These are phyloP conservation scores for Blastocystis sp. DNA, from an alignment of 352 stramenopile species.

Conservation along the genomic window DNA sequence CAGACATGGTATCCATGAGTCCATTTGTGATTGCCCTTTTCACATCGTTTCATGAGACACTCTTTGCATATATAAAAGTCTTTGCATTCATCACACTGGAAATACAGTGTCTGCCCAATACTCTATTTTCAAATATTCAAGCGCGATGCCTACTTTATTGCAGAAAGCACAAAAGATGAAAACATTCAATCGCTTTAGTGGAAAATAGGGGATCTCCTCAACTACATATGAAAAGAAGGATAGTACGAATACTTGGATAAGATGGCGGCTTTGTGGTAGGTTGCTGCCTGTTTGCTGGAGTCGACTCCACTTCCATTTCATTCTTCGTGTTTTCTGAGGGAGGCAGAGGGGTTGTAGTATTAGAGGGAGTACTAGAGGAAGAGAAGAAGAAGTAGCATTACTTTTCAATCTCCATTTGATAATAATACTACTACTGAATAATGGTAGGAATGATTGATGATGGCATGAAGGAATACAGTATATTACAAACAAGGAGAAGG, in stretches of 20 bases:
- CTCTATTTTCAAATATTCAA: conserved; percentile 50
- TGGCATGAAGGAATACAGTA: not conserved
- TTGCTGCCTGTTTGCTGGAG: not conserved
- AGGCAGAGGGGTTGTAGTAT: not conserved
- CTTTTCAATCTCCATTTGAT: too few species aligned
- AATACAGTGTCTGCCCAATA: conserved; percentile 65
- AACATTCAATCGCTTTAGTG: not conserved
- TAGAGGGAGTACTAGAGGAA: not conserved
- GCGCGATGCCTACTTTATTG: not conserved
- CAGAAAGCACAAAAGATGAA: conserved; percentile 1
- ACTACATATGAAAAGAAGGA: not conserved
- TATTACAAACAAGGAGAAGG: not conserved
- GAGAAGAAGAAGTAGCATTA: not conserved
- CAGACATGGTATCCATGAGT: conserved; percentile 68
- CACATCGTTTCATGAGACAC: conserved; percentile 77
- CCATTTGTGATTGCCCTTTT: conserved; percentile 61
- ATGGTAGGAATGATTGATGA: too few species aligned
- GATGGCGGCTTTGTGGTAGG: not conserved
- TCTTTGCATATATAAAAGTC: conserved; percentile 81
- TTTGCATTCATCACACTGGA: conserved; percentile 65
- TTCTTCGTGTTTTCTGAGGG: not conserved
- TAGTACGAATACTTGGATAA: not conserved
- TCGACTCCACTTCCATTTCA: not conserved
- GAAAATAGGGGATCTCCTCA: conserved; percentile 36
- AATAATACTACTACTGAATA: too few species aligned